These are phyloP conservation scores for Erodium maritimum DNA, from an alignment of 345 rosid species.

Conservation along the genomic window DNA sequence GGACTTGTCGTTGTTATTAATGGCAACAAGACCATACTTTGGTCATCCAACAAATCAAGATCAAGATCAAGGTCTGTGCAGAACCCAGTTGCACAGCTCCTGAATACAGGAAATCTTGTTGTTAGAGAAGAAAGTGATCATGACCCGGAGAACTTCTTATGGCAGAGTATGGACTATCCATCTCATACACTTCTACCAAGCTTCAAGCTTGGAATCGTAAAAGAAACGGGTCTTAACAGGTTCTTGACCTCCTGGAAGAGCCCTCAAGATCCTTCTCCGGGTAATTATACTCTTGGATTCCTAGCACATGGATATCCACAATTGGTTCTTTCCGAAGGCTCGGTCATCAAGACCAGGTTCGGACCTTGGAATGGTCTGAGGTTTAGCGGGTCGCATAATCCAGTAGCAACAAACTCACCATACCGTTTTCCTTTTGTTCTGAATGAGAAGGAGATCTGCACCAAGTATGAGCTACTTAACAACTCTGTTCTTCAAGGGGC, in stretches of 20 bases:
- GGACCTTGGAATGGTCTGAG: no score
- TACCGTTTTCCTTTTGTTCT: constrained; percentile 20
- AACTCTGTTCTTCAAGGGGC: constrained; percentile 15
- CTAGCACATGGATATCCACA: constrained; percentile 32
- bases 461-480: constrained; percentile 15
- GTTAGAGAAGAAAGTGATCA: constrained; percentile 13
- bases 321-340: constrained; percentile 14
- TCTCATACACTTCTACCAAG: constrained; percentile 31
- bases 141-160: constrained; percentile 6
- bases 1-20: constrained; percentile 13
- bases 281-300: no score
- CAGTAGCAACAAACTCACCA: constrained; percentile 13
- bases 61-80: constrained; percentile 21
- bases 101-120: constrained; percentile 32
- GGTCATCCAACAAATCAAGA: constrained; percentile 21
- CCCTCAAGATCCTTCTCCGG: constrained; percentile 23
- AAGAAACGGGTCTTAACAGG: constrained; percentile 10
- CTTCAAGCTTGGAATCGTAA: constrained; percentile 36
- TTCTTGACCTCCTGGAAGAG: constrained; percentile 33
- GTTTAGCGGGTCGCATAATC: constrained; percentile 32
- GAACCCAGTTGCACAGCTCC: no score
- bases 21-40: neutral
- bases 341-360: constrained; percentile 7
- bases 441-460: constrained; percentile 20
- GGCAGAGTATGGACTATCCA: constrained; percentile 50